These are phyloP conservation scores for Dichotomocladium elegans DNA, from an alignment of 371 early-diverging fungal genomes.

Conservation along the genomic window DNA sequence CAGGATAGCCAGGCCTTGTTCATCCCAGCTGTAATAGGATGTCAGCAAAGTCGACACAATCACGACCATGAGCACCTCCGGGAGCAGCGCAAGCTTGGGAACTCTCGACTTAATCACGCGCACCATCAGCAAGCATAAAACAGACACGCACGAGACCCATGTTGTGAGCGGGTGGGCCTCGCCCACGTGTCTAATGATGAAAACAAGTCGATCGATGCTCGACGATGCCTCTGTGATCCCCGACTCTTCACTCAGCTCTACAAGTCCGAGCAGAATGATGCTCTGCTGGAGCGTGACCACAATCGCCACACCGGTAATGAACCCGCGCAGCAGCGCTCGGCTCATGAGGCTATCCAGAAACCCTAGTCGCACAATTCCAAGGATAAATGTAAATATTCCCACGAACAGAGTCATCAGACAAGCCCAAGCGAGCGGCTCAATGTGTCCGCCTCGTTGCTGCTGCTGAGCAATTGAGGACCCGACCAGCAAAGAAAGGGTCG, in stretches of 20 bases:
- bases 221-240: conserved; percentile 67
- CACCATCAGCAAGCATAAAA: conserved; percentile 60
- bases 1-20: conserved; percentile 69
- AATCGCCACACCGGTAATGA: conserved; percentile 87
- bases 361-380: conserved; percentile 92
- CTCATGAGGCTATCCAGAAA: conserved; percentile 94
- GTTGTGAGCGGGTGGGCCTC: conserved; percentile 66
- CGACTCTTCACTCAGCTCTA: conserved; percentile 31
- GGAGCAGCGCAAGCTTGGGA: conserved; percentile 64
- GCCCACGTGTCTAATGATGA: conserved; percentile 51
- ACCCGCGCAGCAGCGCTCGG: conserved; percentile 86
- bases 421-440: conserved; percentile 61
- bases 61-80: conserved; percentile 86
- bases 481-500: conserved; percentile 83
- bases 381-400: conserved; percentile 83
- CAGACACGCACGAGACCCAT: conserved; percentile 60
- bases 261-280: conserved; percentile 72
- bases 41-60: conserved; percentile 65
- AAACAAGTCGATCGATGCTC: conserved; percentile 67
- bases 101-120: conserved; percentile 54
- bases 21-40: conserved; percentile 60
- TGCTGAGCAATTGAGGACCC: conserved; percentile 72
- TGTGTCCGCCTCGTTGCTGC: conserved; percentile 36
- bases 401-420: conserved; percentile 79
- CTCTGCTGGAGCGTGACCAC: conserved; percentile 87